Conservation (phyloP, 345 rosid genomes). For the Murraya koenigii region DNA sequence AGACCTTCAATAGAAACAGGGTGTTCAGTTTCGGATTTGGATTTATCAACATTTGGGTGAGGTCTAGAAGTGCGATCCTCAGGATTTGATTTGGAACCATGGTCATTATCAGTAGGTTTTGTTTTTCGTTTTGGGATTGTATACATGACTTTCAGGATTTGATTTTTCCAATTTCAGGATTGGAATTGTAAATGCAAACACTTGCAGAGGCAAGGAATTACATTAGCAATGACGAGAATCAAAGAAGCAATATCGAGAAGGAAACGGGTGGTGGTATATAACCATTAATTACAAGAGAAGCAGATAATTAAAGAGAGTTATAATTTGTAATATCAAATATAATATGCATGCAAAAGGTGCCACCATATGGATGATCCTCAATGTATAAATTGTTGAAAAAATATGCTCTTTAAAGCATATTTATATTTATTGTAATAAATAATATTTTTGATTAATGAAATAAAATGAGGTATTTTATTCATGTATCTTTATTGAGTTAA, state of each 20-base stretch:
- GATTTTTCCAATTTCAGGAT: not conserved
- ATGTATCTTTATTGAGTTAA: too few species aligned
- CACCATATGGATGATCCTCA: too few species aligned
- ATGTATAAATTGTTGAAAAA: too few species aligned
- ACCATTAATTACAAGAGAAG: not conserved
- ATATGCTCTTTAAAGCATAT: too few species aligned
- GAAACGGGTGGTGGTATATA: not conserved
- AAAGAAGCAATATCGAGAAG: not conserved
- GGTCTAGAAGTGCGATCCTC: not conserved
- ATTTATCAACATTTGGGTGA: not conserved
- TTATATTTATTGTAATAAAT: too few species aligned
- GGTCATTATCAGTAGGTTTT: not conserved
- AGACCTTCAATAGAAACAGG: conserved; percentile 25
- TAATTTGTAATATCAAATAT: too few species aligned
- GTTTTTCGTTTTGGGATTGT: not conserved
- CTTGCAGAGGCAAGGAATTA: conserved; percentile 12
- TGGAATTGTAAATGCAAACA: conserved; percentile 1
- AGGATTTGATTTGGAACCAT: not conserved
- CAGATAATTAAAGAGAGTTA: too few species aligned
- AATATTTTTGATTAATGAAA: too few species aligned
- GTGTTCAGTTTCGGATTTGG: not conserved
- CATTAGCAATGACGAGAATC: conserved; percentile 8
- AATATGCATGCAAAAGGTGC: too few species aligned
- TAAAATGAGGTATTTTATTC: too few species aligned
- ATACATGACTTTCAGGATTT: not conserved